Conservation (phyloP, 2,329 filamentous ascomycete species). For the Tothia fuscella region DNA sequence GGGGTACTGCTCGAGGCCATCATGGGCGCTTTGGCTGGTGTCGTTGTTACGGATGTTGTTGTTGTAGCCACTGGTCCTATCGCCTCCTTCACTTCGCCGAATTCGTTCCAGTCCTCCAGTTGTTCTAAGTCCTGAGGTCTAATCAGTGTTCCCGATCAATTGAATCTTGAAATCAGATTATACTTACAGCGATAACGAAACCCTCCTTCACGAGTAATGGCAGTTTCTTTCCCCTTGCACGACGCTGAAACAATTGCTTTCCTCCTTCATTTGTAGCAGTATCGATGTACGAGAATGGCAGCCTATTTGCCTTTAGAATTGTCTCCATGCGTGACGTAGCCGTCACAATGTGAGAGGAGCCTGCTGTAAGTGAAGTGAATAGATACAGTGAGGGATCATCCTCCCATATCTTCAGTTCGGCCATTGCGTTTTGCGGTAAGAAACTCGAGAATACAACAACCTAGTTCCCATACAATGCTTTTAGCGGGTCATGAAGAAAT, state of each 20-base stretch:
- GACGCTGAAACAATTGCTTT: conserved; percentile 75
- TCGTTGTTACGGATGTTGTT: conserved; percentile 17
- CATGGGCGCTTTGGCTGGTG: conserved; percentile 16
- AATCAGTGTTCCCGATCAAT: neutral
- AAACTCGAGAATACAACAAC: no score
- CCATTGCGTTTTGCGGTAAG: neutral
- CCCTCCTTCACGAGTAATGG: conserved; percentile 83
- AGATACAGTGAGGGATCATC: conserved; percentile 55
- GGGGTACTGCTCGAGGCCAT: conserved; percentile 1
- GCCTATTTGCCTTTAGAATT: conserved; percentile 86
- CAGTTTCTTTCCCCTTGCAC: conserved; percentile 76
- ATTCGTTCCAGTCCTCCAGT: conserved; percentile 98
- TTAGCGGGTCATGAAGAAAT: no score
- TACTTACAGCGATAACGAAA: conserved; percentile 27
- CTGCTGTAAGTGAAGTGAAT: conserved; percentile 90
- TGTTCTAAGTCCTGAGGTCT: conserved; percentile 67
- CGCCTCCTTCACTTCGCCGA: conserved; percentile 83
- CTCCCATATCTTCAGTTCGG: conserved; percentile 4
- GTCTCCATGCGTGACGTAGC: conserved; percentile 92
- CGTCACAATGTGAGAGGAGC: conserved; percentile 91
- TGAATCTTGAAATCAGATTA: neutral
- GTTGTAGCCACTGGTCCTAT: conserved; percentile 39
- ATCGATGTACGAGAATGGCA: conserved; percentile 88
- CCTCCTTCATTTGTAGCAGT: conserved; percentile 82
- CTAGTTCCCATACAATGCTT: no score